These are phyloP conservation scores for Talaromyces sp. DNA, from an alignment of 2,329 filamentous ascomycete species.

Conservation along the genomic window DNA sequence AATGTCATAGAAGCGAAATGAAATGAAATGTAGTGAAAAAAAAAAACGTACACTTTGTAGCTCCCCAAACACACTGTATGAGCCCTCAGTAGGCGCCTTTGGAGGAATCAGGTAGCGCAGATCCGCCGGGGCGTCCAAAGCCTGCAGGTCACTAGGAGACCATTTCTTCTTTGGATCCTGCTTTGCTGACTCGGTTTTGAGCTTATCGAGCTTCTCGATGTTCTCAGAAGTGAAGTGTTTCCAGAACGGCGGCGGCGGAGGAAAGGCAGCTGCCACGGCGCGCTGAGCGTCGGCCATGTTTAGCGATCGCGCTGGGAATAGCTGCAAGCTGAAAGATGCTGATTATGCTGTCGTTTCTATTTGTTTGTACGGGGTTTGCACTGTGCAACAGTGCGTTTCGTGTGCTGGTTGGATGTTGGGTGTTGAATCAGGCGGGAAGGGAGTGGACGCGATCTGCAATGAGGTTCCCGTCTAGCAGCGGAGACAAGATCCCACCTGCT, in stretches of 20 bases:
- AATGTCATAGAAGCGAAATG: background rate
- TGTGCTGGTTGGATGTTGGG: background rate
- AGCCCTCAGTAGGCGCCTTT: slow-evolving; percentile 62
- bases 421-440: background rate
- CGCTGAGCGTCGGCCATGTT: slow-evolving; percentile 58
- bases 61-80: slow-evolving; percentile 70
- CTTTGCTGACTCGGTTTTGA: slow-evolving; percentile 38
- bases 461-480: background rate
- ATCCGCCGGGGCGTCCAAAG: slow-evolving; percentile 58
- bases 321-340: background rate
- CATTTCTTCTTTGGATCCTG: slow-evolving; percentile 28
- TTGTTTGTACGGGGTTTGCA: background rate
- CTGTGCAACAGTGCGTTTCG: background rate
- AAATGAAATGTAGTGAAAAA: slow-evolving; percentile 5
- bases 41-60: slow-evolving; percentile 49
- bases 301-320: background rate
- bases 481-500: background rate
- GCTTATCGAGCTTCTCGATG: slow-evolving; percentile 52
- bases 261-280: slow-evolving; percentile 62
- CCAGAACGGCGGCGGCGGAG: slow-evolving; percentile 86
- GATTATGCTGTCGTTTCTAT: background rate
- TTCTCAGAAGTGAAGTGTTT: slow-evolving; percentile 78
- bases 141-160: slow-evolving; percentile 28
- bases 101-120: slow-evolving; percentile 78
- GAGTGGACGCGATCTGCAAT: background rate